These are phyloP conservation scores for Penicillium samsonianum DNA, from an alignment of 495 filamentous ascomycete genomes.

Conservation along the genomic window DNA sequence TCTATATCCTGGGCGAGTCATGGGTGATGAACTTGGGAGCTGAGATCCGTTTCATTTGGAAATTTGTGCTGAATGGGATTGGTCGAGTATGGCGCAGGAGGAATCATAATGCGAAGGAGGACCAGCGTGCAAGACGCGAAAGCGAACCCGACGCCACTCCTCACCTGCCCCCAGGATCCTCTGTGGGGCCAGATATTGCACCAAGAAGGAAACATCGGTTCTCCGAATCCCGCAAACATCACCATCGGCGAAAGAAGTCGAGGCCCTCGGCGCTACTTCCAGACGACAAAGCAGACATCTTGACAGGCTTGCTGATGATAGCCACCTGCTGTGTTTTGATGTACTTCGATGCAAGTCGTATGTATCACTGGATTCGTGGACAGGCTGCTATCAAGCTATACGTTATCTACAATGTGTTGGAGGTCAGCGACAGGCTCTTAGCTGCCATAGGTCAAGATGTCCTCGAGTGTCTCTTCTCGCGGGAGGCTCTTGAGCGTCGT, in stretches of 20 bases:
- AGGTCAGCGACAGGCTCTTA: slow-evolving; percentile 83
- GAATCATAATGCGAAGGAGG: slow-evolving; percentile 35
- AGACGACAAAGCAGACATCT: slow-evolving; percentile 91
- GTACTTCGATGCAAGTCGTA: slow-evolving; percentile 90
- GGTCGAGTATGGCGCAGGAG: slow-evolving; percentile 74
- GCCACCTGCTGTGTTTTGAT: slow-evolving; percentile 82
- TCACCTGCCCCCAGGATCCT: slow-evolving; percentile 20
- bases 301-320: slow-evolving; percentile 85
- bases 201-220: slow-evolving; percentile 34
- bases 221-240: slow-evolving; percentile 40
- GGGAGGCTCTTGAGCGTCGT: slow-evolving; percentile 85
- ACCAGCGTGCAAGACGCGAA: slow-evolving; percentile 17
- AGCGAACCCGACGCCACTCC: slow-evolving; percentile 31
- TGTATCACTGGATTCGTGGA: slow-evolving; percentile 97
- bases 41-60: slow-evolving; percentile 66
- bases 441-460: slow-evolving; percentile 94
- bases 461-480: slow-evolving; percentile 90
- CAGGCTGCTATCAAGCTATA: slow-evolving; percentile 98
- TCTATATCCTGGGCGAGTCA: slow-evolving; percentile 73
- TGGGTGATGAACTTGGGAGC: slow-evolving; percentile 64
- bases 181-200: slow-evolving; percentile 10
- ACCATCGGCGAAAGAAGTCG: slow-evolving; percentile 78
- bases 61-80: slow-evolving; percentile 72
- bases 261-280: slow-evolving; percentile 79
- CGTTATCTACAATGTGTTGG: slow-evolving; percentile 96